Conservation (phyloP, 148 eudicot genomes). For the Salicornia ramosissima region DNA sequence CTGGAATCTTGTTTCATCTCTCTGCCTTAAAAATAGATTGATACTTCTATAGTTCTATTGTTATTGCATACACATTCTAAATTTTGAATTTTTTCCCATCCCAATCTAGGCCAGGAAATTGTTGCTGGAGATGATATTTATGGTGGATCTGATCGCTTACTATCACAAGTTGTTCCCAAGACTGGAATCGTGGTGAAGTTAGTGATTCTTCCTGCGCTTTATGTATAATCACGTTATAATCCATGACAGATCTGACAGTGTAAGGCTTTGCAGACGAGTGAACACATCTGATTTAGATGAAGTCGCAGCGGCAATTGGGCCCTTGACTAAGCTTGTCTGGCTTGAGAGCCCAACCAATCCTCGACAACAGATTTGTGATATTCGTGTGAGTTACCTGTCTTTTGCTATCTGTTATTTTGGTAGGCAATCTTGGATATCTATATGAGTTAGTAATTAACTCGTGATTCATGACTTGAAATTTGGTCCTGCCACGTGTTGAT, state of each 20-base stretch:
- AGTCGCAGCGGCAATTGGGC: conserved; percentile 84
- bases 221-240: not conserved
- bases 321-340: conserved; percentile 95
- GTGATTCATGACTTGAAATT: not conserved
- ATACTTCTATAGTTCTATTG: no score
- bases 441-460: not conserved
- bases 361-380: conserved; percentile 89
- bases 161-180: conserved; percentile 76
- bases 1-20: no score
- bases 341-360: conserved; percentile 98
- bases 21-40: no score
- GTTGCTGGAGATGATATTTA: conserved; percentile 96
- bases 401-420: not conserved
- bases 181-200: conserved; percentile 82
- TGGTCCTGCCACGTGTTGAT: not conserved
- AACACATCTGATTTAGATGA: conserved; percentile 71
- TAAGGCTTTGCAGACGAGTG: conserved; percentile 47
- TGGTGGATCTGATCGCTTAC: conserved; percentile 95
- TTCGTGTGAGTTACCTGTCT: conserved; percentile 50
- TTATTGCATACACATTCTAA: not conserved
- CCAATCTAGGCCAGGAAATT: conserved; percentile 72
- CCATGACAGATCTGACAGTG: conserved; percentile 8
- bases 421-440: not conserved
- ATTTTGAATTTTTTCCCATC: not conserved
- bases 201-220: conserved; percentile 27